Evolutionary conservation across 345 rosid genomes (phyloP).

Genomic region (Geranium brycei): DNA sequence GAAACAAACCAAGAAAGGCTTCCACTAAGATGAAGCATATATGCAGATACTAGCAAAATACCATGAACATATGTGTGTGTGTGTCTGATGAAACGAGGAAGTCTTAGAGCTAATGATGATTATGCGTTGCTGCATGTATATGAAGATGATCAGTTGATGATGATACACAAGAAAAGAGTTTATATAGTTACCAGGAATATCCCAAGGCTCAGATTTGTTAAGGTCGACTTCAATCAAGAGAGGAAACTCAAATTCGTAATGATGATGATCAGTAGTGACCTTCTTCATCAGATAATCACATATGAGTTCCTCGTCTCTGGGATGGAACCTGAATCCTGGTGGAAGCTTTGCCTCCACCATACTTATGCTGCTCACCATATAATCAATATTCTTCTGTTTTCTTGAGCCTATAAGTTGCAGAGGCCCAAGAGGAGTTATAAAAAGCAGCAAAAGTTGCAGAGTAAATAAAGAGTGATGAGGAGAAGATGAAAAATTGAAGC

Average conservation of each 20-base stretch:
- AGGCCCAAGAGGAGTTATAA: too few species aligned
- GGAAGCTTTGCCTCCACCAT: slow-evolving; percentile 67
- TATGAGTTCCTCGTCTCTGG: slow-evolving; percentile 78
- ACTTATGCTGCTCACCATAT: slow-evolving; percentile 41
- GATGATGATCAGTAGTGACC: slow-evolving; percentile 11
- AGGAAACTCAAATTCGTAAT: slow-evolving; percentile 12
- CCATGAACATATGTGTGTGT: too few species aligned
- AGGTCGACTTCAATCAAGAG: slow-evolving; percentile 70
- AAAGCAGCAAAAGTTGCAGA: neutral
- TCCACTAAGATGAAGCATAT: neutral
- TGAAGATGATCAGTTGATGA: neutral
- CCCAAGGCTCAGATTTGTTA: slow-evolving; percentile 97
- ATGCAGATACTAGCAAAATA: neutral
- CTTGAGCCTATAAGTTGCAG: neutral
- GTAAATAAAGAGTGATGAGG: neutral
- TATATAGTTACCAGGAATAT: slow-evolving; percentile 59
- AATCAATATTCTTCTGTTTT: slow-evolving; percentile 5
- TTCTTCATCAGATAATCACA: slow-evolving; percentile 71
- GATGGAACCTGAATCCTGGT: slow-evolving; percentile 88
- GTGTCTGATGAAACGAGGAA: too few species aligned
- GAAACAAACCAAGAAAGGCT: too few species aligned
- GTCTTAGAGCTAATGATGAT: too few species aligned
- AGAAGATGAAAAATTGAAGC: neutral
- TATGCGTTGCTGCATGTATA: too few species aligned
- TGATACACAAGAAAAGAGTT: too few species aligned